These are phyloP conservation scores for Aspergillus pseudonomiae DNA, from an alignment of 2,329 filamentous ascomycete genomes.

Conservation along the genomic window DNA sequence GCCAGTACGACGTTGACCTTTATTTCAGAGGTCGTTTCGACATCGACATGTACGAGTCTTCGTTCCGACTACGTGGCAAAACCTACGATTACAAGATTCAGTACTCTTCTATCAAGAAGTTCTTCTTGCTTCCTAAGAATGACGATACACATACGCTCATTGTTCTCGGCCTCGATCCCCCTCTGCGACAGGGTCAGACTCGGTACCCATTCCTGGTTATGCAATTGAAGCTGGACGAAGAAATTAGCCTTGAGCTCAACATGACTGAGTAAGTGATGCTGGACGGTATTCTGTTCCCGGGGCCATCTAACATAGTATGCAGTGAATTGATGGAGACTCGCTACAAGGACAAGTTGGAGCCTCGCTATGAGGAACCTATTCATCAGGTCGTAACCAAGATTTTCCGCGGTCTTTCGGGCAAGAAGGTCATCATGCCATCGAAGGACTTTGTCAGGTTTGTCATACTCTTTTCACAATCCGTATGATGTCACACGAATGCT, in stretches of 20 bases:
- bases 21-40: constrained; percentile 87
- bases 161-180: constrained; percentile 90
- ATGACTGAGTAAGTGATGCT: constrained; percentile 68
- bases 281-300: background rate
- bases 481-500: background rate
- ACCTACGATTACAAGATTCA: constrained; percentile 99
- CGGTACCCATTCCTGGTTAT: constrained; percentile 98
- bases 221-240: constrained; percentile 98
- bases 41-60: constrained; percentile 98
- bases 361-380: constrained; percentile 91
- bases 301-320: constrained; percentile 16
- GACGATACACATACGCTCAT: constrained; percentile 96
- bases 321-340: constrained; percentile 75
- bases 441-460: constrained; percentile 82
- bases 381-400: constrained; percentile 94
- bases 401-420: constrained; percentile 90
- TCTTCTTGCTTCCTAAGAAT: constrained; percentile 98
- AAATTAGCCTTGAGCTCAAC: constrained; percentile 94
- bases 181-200: constrained; percentile 93
- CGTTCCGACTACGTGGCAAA: constrained; percentile 95
- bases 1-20: constrained; percentile 18
- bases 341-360: constrained; percentile 86
- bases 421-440: constrained; percentile 91
- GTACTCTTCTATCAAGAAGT: constrained; percentile 97
- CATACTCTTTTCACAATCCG: background rate